Conservation (phyloP, 805 yeast species). For the Zygotorulaspora florentina region DNA sequence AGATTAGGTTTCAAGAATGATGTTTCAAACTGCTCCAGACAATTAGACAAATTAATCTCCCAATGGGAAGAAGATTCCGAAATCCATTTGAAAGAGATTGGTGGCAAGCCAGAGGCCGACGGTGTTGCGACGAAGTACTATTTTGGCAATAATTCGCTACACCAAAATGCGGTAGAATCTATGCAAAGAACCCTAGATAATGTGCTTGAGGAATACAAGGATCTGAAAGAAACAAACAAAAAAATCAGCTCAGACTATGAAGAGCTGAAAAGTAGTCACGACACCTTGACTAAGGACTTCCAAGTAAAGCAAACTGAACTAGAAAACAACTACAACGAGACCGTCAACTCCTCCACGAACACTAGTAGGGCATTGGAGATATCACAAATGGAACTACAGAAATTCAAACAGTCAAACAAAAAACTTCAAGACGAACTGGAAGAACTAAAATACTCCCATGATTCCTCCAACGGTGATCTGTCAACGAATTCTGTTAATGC, state of each 20-base stretch:
- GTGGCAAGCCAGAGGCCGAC: constrained; percentile 9
- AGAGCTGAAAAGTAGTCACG: constrained; percentile 29
- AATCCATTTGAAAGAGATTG: constrained; percentile 4
- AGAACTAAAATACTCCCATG: constrained; percentile 50
- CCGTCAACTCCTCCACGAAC: constrained; percentile 66
- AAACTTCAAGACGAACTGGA: constrained; percentile 62
- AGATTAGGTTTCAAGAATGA: constrained; percentile 33
- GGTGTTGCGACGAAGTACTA: constrained; percentile 12
- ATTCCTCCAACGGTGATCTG: constrained; percentile 37
- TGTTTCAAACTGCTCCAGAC: constrained; percentile 26
- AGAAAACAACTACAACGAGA: constrained; percentile 57
- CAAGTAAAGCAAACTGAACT: constrained; percentile 36
- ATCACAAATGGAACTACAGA: constrained; percentile 67
- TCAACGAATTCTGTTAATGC: constrained; percentile 15
- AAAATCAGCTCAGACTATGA: constrained; percentile 35
- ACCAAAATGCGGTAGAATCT: constrained; percentile 34
- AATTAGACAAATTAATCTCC: constrained; percentile 28
- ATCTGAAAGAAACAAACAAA: constrained; percentile 34
- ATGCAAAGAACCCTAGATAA: constrained; percentile 57
- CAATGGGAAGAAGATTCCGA: constrained; percentile 22
- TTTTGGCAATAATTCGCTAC: constrained; percentile 18
- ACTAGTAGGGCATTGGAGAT: constrained; percentile 69
- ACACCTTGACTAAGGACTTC: constrained; percentile 22
- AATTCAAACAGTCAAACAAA: constrained; percentile 52
- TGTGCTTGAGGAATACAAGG: constrained; percentile 45